phyloP scores from a whole-genome alignment of 1,284 basidiomycete species.

The Vanrija sp. region DNA sequence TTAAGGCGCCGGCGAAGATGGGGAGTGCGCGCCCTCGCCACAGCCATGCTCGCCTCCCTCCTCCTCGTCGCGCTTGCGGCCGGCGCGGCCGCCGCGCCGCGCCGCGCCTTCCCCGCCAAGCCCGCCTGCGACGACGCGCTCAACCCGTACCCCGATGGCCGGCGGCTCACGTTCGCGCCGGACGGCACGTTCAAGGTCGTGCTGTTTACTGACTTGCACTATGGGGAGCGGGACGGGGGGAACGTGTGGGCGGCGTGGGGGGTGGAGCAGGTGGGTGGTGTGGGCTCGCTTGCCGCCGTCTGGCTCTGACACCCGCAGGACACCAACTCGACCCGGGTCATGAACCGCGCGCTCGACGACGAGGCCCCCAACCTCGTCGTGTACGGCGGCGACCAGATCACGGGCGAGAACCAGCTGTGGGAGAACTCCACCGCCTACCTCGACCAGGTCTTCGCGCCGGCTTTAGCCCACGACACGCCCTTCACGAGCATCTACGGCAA shows the following conservation, averaged over 20 bases:
- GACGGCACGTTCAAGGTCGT: constrained; percentile 20
- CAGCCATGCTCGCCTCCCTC: neutral
- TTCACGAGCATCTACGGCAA: constrained; percentile 20
- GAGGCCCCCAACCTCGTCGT: constrained; percentile 21
- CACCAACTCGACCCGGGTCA: constrained; percentile 12
- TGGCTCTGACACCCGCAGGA: constrained; percentile 10
- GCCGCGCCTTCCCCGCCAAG: neutral
- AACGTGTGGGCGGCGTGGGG: constrained; percentile 17
- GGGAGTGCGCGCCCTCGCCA: neutral
- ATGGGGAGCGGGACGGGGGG: constrained; percentile 20
- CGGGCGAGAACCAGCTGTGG: constrained; percentile 23
- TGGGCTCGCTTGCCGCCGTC: neutral
- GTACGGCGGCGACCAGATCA: constrained; percentile 24
- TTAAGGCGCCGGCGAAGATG: no score
- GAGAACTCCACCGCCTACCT: constrained; percentile 18
- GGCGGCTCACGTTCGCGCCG: constrained; percentile 8
- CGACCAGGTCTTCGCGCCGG: constrained; percentile 17
- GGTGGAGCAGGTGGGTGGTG: constrained; percentile 1
- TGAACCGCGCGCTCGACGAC: constrained; percentile 12
- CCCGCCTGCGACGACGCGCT: neutral
- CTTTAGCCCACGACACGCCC: constrained; percentile 8
- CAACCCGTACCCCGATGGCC: constrained; percentile 7
- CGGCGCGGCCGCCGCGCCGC: neutral
- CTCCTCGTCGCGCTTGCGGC: neutral
- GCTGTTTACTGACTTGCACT: constrained; percentile 23